phyloP scores from a whole-genome alignment of 169 alveolate species.

The Plasmodium billcollinsi region DNA sequence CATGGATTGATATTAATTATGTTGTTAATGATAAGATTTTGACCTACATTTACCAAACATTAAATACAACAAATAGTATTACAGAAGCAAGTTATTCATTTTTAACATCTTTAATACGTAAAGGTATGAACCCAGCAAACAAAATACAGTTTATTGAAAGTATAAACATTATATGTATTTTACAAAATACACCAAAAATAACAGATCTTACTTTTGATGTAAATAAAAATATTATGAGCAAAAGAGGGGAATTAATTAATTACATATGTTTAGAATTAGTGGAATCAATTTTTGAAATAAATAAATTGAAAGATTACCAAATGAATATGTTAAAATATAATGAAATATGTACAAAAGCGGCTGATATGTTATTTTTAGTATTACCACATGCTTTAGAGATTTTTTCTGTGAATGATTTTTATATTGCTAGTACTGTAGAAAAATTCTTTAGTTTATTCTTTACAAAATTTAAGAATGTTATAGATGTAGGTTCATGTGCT shows the following conservation, averaged over 20 bases:
- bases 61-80: constrained; percentile 25
- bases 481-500: constrained; percentile 4
- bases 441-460: constrained; percentile 60
- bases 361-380: constrained; percentile 21
- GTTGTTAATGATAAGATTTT: constrained; percentile 64
- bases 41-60: constrained; percentile 24
- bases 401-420: constrained; percentile 38
- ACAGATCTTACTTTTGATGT: constrained; percentile 27
- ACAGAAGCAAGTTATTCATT: constrained; percentile 40
- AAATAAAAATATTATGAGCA: constrained; percentile 54
- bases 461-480: constrained; percentile 52
- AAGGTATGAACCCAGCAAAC: constrained; percentile 67
- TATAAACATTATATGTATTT: constrained; percentile 28
- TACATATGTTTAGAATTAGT: constrained; percentile 51
- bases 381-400: constrained; percentile 67
- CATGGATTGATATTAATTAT: constrained; percentile 73
- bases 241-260: constrained; percentile 66
- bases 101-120: constrained; percentile 38
- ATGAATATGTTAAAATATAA: constrained; percentile 37
- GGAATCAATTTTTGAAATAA: constrained; percentile 54
- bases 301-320: constrained; percentile 37
- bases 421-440: constrained; percentile 56
- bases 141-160: constrained; percentile 73
- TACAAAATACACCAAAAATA: constrained; percentile 32
- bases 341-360: constrained; percentile 41